Percentiles rank a stretch among this genome's conserved stretches.
These are phyloP conservation scores for Aciculoconidium aculeatum DNA, from an alignment of 805 yeast genomes.

Conservation along the genomic window DNA sequence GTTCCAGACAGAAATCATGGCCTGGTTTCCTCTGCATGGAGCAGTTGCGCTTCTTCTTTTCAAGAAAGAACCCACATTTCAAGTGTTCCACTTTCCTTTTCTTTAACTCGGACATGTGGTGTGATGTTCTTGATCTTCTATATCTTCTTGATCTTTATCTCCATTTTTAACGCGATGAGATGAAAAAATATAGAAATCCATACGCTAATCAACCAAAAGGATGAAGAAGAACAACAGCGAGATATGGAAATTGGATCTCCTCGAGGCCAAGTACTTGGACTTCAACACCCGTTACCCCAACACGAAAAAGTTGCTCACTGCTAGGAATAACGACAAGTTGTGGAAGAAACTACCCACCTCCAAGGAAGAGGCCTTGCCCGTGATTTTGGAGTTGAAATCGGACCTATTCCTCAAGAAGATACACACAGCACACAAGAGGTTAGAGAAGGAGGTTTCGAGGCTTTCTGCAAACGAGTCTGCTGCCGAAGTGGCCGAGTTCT, in stretches of 20 bases:
- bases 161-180: constrained; percentile 4
- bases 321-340: constrained; percentile 39
- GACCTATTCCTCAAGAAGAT: constrained; percentile 45
- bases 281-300: constrained; percentile 42
- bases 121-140: constrained; percentile 1
- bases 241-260: constrained; percentile 50
- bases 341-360: constrained; percentile 35
- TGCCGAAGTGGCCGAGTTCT: constrained; percentile 14
- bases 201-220: constrained; percentile 3
- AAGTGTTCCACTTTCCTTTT: no score
- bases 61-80: constrained; percentile 45
- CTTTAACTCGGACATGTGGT: no score
- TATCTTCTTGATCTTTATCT: constrained; percentile 4
- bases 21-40: constrained; percentile 51
- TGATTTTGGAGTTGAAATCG: constrained; percentile 40
- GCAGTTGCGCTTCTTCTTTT: constrained; percentile 51
- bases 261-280: constrained; percentile 45
- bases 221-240: constrained; percentile 32
- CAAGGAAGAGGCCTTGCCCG: constrained; percentile 37
- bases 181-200: constrained; percentile 5
- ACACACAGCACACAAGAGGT: constrained; percentile 38
- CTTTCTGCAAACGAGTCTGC: constrained; percentile 11
- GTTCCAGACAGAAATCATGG: constrained; percentile 58
- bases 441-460: constrained; percentile 33
- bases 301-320: constrained; percentile 41